These are phyloP conservation scores for Xerocomus minutiporus DNA, from an alignment of 1,284 basidiomycete species.

Conservation along the genomic window DNA sequence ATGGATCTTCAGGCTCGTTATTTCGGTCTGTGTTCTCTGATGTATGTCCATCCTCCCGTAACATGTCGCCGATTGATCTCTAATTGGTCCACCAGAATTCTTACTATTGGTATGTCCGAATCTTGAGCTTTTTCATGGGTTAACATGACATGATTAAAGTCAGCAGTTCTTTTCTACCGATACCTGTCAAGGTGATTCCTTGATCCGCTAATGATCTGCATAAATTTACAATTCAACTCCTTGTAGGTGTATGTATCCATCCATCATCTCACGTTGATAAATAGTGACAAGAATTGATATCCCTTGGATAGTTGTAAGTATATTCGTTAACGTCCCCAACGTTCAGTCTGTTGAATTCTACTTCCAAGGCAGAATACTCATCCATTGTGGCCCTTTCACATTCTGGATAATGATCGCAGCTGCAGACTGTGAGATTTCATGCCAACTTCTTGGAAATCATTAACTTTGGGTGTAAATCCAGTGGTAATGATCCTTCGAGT, in stretches of 20 bases:
- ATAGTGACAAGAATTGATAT: background rate
- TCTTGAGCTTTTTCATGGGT: no score
- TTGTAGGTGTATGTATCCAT: no score
- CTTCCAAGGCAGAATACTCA: background rate
- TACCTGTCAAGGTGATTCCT: background rate
- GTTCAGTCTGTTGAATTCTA: background rate
- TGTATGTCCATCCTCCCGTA: background rate
- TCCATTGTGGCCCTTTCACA: background rate
- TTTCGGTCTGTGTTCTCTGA: background rate
- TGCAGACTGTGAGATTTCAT: background rate
- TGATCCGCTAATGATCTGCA: no score
- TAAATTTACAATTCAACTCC: no score
- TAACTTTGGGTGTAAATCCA: background rate
- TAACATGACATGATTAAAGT: background rate
- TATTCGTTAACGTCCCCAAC: background rate
- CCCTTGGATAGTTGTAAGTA: background rate
- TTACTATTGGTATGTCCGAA: no score
- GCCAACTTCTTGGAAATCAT: background rate
- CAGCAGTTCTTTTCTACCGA: background rate
- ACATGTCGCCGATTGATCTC: background rate
- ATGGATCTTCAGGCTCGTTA: background rate
- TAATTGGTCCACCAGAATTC: background rate
- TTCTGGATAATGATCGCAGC: background rate
- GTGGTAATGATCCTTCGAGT: constrained; percentile 2
- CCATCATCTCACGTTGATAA: no score